Base-by-base conservation (phyloP, 2,329 filamentous ascomycete species). In the Gliomastix tumulicola region DNA sequence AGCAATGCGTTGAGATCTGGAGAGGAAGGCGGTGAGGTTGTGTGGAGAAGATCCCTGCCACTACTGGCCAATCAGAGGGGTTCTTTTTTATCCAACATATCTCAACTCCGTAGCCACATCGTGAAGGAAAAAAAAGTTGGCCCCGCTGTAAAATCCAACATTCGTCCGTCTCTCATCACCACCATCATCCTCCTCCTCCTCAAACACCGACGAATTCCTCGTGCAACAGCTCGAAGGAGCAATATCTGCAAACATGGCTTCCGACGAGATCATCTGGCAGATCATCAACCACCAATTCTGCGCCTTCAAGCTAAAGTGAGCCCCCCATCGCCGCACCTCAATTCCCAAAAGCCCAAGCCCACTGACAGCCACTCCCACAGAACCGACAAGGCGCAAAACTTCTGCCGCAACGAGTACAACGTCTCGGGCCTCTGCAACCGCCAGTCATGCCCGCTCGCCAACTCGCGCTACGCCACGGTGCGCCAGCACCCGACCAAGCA, bases 231-330 rank as follows among this genome's bases (percentile, higher is more conserved):
- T n/a, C 21, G 21, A 18, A 18, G 22, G 5, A 23, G 21, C 17
- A 15, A 31, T 27, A n/a, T n/a, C n/a, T 32, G 32, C 22, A 53
- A 64, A 41, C 39, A 94, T 92, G 85, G 79, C 86, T 40, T 94
- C 88, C 44, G 90, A 97, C 71, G 90, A 97, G 65, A 94, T 97
- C 47, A 83, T 97, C 45, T 98, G 92, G 92, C 82, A 89, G 60
- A 86, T 96, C 40, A 95, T 96, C 49, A 94, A 94, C 64, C 86
- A 92, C 64, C 85, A 90, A 57, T 94, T 92, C 60, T 97, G 92
- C 69, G 82, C 84, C 35, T 97, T 89, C 72, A 96, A 96, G 59
- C 71, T 97, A 48, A 95, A 94, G 79, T 88, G 66, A 49, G 76
- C 50, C 20, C 21, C 11, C n/a, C n/a, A 9, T 9, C 22, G 9